Conservation (phyloP, 2,329 filamentous ascomycete species). For the Oidium heveae region DNA sequence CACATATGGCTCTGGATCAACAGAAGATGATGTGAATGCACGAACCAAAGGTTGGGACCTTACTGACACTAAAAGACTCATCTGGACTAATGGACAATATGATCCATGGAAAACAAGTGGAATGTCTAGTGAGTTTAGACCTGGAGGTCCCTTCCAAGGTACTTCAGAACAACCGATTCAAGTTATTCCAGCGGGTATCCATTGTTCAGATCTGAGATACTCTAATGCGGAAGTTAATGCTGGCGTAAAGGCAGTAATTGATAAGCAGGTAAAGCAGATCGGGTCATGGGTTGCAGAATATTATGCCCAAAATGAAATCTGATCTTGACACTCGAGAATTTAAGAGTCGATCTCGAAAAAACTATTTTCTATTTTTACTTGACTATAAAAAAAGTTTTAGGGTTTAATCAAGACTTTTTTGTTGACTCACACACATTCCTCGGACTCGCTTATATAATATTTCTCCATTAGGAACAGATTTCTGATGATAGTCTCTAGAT, state of each 20-base stretch:
- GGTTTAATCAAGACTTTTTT: too few species aligned
- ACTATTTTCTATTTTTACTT: too few species aligned
- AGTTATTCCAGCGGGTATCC: slow-evolving; percentile 26
- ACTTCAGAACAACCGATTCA: slow-evolving; percentile 23
- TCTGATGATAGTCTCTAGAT: too few species aligned
- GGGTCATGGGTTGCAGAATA: slow-evolving; percentile 27
- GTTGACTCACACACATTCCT: too few species aligned
- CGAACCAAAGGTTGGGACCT: slow-evolving; percentile 30
- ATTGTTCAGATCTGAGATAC: slow-evolving; percentile 28
- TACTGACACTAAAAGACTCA: slow-evolving; percentile 24
- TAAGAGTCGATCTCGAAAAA: too few species aligned
- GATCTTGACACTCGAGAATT: too few species aligned
- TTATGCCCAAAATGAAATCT: slow-evolving; percentile 1
- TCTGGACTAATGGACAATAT: slow-evolving; percentile 31
- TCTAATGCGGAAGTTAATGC: slow-evolving; percentile 21
- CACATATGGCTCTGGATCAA: slow-evolving; percentile 21
- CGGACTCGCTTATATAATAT: too few species aligned
- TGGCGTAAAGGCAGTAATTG: slow-evolving; percentile 22
- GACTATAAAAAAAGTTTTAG: too few species aligned
- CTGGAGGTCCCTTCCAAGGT: slow-evolving; percentile 25
- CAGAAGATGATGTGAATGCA: slow-evolving; percentile 22
- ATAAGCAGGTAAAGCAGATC: slow-evolving; percentile 23
- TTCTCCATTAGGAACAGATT: too few species aligned
- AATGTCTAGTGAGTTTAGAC: slow-evolving; percentile 25
- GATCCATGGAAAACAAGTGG: slow-evolving; percentile 33